Evolutionary conservation across 257 asterid genomes (phyloP).

Genomic region (Ilex asprella): DNA sequence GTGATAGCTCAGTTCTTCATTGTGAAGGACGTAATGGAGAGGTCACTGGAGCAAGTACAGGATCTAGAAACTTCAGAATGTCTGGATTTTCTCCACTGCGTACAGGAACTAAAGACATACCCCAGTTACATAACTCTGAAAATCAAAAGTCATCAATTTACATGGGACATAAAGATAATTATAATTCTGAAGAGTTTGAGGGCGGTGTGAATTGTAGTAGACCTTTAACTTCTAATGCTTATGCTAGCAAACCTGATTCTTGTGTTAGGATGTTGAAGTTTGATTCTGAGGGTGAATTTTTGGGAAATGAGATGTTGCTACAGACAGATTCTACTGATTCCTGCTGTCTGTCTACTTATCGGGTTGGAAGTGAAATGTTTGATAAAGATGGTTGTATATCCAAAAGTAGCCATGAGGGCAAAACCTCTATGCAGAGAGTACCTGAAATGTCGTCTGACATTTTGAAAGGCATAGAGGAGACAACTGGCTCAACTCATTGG

Average conservation of each 20-base stretch:
- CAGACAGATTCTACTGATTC: conserved; percentile 21
- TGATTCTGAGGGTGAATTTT: conserved; percentile 15
- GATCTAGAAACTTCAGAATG: conserved; percentile 5
- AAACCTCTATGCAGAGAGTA: conserved; percentile 19
- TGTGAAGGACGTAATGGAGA: conserved; percentile 9
- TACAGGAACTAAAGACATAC: conserved; percentile 6
- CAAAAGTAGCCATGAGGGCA: conserved; percentile 16
- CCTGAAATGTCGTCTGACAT: conserved; percentile 22
- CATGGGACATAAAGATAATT: conserved; percentile 18
- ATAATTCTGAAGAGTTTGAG: conserved; percentile 14
- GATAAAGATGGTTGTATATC: conserved; percentile 1
- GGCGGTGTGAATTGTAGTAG: conserved; percentile 16
- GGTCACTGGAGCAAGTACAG: conserved; percentile 9
- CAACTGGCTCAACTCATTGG: conserved; percentile 5
- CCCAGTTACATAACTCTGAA: conserved; percentile 7
- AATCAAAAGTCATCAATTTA: conserved; percentile 14
- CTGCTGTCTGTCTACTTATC: conserved; percentile 7
- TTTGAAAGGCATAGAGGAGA: conserved; percentile 11
- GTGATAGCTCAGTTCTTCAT: conserved; percentile 16
- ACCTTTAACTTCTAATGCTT: conserved; percentile 15
- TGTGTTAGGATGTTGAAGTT: conserved; percentile 9
- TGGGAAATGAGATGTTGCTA: conserved; percentile 17
- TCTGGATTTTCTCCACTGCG: conserved; percentile 8
- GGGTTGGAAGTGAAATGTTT: neutral
- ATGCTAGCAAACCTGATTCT: conserved; percentile 22